Base-by-base conservation (phyloP, 257 asterid species). In the Nicotiana otophora region DNA sequence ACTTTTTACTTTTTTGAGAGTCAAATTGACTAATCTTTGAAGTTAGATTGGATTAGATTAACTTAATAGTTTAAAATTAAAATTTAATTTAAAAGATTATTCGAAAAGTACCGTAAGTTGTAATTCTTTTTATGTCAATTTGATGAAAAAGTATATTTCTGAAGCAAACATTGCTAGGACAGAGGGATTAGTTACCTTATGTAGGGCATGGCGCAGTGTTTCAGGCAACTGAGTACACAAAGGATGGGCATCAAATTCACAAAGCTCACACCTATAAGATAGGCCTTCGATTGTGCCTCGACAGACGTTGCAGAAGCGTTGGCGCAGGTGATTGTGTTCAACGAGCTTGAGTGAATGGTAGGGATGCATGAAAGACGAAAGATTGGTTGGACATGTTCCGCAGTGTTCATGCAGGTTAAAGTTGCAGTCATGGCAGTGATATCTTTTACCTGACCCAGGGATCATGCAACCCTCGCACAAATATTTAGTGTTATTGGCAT, bases 241-340 rank as follows among this genome's bases (percentile, higher is more conserved):
- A 1, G 92, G 94, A 33, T 91, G 94, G 28, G 87, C 87, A 42
- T 89, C 90, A 54, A 89, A 91, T 9, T 87, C 89, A 16, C 92
- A 91, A 46, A 46, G 70, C 36, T 84, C 86, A 86, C 92, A 91
- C 80, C 91, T 62, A 74, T 89, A 91, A 58, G 88, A 89, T 31
- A 91, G 31, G 30, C 94, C 92, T 55, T 91, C 87, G 0, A 91
- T 87, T 1, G 83, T 84, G 10, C 89, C 94, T 8, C 51, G 16
- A n/a, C 94, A 91, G 7, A 91, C 77, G 69, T 87, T 84, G 58
- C 91, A 91, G 0, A 83, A 2, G 0, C 91, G 85, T 10, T 81
- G 16, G 4, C 62, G 33, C 54, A 20, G 30, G 57, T 30, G 83
- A 16, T 64, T 84, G 1, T 86, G 85, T 4, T 83, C 53, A 1